These are phyloP conservation scores for Mucor sp. DNA, from an alignment of 371 early-diverging fungal genomes.

Conservation along the genomic window DNA sequence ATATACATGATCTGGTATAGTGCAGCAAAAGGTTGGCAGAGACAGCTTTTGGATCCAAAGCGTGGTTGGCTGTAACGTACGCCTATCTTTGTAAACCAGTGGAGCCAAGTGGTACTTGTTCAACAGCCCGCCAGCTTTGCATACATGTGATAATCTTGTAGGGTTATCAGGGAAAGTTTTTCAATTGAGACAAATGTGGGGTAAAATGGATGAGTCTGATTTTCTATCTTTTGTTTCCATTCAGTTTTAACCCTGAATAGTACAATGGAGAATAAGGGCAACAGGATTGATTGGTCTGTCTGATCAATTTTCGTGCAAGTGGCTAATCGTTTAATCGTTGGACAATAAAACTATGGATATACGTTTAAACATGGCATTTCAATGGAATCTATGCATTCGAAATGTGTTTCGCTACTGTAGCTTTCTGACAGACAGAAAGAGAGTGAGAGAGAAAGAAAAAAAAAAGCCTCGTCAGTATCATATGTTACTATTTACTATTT, in stretches of 20 bases:
- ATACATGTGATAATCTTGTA: not conserved
- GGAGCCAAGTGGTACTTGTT: not conserved
- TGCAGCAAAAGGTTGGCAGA: not conserved
- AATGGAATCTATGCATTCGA: not conserved
- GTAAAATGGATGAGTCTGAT: not conserved
- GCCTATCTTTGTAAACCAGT: too few species aligned
- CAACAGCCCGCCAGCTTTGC: not conserved
- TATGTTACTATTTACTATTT: not conserved
- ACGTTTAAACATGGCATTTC: constrained; percentile 9
- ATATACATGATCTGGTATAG: not conserved
- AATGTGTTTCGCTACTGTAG: not conserved
- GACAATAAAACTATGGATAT: constrained; percentile 13
- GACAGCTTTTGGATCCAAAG: too few species aligned
- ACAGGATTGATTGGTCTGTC: not conserved
- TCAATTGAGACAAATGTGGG: constrained; percentile 1
- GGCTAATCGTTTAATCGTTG: constrained; percentile 20
- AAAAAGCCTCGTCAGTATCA: not conserved
- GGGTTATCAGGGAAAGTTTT: not conserved
- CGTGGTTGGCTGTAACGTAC: too few species aligned
- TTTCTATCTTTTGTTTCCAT: not conserved
- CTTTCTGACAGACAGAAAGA: not conserved
- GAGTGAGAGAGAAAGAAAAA: not conserved
- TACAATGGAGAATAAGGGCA: not conserved
- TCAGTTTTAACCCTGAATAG: not conserved
- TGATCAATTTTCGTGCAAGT: not conserved